Evolutionary conservation across 2,329 filamentous ascomycete species (phyloP).

Genomic region (Claviceps cyperi): DNA sequence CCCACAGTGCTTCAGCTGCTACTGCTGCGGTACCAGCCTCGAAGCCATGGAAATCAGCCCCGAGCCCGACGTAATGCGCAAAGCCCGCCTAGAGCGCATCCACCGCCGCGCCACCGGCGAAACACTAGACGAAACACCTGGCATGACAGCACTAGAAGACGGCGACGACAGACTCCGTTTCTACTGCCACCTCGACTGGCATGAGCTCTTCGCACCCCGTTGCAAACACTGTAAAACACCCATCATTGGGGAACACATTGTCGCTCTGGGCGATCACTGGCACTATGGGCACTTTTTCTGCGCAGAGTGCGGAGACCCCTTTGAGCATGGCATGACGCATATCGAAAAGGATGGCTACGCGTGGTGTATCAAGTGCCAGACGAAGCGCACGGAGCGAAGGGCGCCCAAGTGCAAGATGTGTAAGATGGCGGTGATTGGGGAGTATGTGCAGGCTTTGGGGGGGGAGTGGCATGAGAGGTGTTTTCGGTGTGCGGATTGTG

Average conservation of each 20-base stretch:
- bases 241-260: constrained; percentile 86
- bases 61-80: constrained; percentile 61
- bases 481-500: constrained; percentile 62
- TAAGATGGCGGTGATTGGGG: constrained; percentile 68
- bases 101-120: constrained; percentile 43
- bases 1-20: constrained; percentile 83
- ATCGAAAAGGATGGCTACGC: constrained; percentile 96
- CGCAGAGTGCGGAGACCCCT: constrained; percentile 94
- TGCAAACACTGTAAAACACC: constrained; percentile 96
- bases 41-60: constrained; percentile 95
- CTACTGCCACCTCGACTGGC: constrained; percentile 98
- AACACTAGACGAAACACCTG: constrained; percentile 45
- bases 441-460: constrained; percentile 79
- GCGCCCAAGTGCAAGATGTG: constrained; percentile 82
- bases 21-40: constrained; percentile 71
- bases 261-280: constrained; percentile 90
- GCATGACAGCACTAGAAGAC: constrained; percentile 52
- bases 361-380: constrained; percentile 91
- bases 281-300: constrained; percentile 98
- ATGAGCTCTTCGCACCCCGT: constrained; percentile 80
- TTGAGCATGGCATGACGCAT: constrained; percentile 54
- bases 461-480: constrained; percentile 89
- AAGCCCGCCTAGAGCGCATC: constrained; percentile 61
- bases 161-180: constrained; percentile 65
- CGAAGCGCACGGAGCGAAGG: constrained; percentile 75